Evolutionary conservation across 768 basidiomycete genomes (phyloP).

Genomic region (Mycena alexandri): DNA sequence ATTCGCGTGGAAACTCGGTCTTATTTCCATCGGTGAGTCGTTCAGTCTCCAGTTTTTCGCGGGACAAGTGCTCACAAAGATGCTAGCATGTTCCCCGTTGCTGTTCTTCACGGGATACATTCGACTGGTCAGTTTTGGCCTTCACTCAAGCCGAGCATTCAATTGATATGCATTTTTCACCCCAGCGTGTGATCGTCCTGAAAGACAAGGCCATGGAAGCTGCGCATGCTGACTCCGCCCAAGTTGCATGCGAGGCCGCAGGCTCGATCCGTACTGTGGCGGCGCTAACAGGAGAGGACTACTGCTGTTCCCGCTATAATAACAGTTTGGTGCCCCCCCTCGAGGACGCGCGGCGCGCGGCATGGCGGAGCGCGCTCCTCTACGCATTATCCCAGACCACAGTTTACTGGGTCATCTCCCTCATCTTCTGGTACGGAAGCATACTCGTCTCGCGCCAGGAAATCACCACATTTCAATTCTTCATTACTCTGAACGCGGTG

Average conservation of each 20-base stretch:
- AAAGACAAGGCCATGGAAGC: conserved; percentile 87
- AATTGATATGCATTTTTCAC: too few relatives aligned
- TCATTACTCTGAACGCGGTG: conserved; percentile 83
- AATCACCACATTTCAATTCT: conserved; percentile 76
- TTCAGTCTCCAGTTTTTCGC: too few relatives aligned
- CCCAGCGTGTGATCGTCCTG: conserved; percentile 82
- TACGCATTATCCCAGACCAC: conserved; percentile 82
- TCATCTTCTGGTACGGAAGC: conserved; percentile 85
- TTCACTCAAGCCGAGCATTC: neutral
- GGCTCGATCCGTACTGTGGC: conserved; percentile 92
- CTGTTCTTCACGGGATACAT: conserved; percentile 83
- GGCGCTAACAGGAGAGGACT: conserved; percentile 87
- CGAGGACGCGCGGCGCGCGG: conserved; percentile 67
- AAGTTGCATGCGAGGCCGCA: conserved; percentile 92
- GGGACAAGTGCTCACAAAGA: too few relatives aligned
- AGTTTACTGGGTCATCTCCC: conserved; percentile 83
- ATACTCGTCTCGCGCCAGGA: conserved; percentile 67
- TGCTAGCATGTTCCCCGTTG: conserved; percentile 77
- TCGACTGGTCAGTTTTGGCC: conserved; percentile 68
- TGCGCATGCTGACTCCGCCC: conserved; percentile 83
- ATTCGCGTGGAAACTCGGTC: conserved; percentile 83
- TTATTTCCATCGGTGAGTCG: conserved; percentile 87
- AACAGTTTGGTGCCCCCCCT: conserved; percentile 79
- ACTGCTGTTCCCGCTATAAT: conserved; percentile 77
- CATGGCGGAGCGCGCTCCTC: conserved; percentile 71